These are phyloP conservation scores for Botrytis pseudocinerea DNA, from an alignment of 2,329 filamentous ascomycete species.

Conservation along the genomic window DNA sequence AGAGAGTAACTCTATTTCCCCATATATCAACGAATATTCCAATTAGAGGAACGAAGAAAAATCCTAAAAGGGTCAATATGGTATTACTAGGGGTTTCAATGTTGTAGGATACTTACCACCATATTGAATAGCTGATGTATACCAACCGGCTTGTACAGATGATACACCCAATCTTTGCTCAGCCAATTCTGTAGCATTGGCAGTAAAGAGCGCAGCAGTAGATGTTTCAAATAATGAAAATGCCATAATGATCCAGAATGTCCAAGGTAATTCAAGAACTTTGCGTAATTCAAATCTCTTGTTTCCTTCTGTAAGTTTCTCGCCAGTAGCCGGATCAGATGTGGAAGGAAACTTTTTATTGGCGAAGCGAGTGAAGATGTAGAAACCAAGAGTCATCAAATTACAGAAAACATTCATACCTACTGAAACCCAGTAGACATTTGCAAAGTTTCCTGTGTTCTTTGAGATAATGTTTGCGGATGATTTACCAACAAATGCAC, in stretches of 20 bases:
- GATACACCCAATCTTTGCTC: slow-evolving; percentile 59
- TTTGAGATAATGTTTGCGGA: slow-evolving; percentile 51
- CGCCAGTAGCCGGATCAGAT: slow-evolving; percentile 56
- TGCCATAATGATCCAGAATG: slow-evolving; percentile 55
- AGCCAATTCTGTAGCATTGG: slow-evolving; percentile 62
- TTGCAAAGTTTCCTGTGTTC: slow-evolving; percentile 59
- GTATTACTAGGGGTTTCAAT: neutral
- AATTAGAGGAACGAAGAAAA: slow-evolving; percentile 59
- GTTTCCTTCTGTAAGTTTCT: slow-evolving; percentile 59
- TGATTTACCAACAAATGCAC: slow-evolving; percentile 59
- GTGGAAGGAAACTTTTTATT: slow-evolving; percentile 17
- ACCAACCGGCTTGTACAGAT: slow-evolving; percentile 60
- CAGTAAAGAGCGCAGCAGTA: slow-evolving; percentile 53
- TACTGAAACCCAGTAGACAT: slow-evolving; percentile 62
- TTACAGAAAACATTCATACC: slow-evolving; percentile 67
- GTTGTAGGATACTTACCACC: slow-evolving; percentile 39
- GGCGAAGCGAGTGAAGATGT: slow-evolving; percentile 53
- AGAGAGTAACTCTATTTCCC: slow-evolving; percentile 52
- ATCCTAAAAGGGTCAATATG: slow-evolving; percentile 41
- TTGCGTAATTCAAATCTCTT: slow-evolving; percentile 57
- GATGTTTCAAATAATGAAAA: slow-evolving; percentile 62
- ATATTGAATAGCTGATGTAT: slow-evolving; percentile 57
- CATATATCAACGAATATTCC: slow-evolving; percentile 48
- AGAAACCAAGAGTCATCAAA: slow-evolving; percentile 53
- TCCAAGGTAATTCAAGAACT: slow-evolving; percentile 59